Percentiles rank a stretch among this genome's conserved stretches.
These are phyloP conservation scores for Boeremia lycopersici DNA, from an alignment of 2,329 filamentous ascomycete genomes.

Conservation along the genomic window DNA sequence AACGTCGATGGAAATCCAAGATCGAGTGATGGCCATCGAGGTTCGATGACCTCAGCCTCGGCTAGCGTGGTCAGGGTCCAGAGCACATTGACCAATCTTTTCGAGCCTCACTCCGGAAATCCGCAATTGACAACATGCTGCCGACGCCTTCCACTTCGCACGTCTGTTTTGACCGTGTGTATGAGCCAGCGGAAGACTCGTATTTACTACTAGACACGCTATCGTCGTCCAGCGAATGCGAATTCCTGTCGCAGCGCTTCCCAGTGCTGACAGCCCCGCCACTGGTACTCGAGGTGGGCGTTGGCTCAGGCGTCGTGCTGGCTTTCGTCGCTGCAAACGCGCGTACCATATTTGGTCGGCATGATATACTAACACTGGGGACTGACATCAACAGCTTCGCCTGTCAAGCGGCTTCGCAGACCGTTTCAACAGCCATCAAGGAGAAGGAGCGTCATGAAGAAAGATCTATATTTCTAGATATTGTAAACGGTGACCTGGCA, in stretches of 20 bases:
- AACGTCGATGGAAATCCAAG: neutral
- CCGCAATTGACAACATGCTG: slow-evolving; percentile 65
- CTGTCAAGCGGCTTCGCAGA: slow-evolving; percentile 74
- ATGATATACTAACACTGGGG: slow-evolving; percentile 72
- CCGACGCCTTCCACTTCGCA: slow-evolving; percentile 94
- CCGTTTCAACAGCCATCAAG: slow-evolving; percentile 61
- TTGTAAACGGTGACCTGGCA: slow-evolving; percentile 73
- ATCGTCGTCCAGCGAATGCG: slow-evolving; percentile 70
- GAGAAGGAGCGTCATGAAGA: slow-evolving; percentile 30
- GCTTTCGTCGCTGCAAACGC: slow-evolving; percentile 84
- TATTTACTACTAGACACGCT: slow-evolving; percentile 93
- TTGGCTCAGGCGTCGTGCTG: slow-evolving; percentile 92
- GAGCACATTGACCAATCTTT: slow-evolving; percentile 27
- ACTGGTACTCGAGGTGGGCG: slow-evolving; percentile 83
- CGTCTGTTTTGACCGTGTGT: slow-evolving; percentile 84
- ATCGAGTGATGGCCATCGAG: slow-evolving; percentile 18
- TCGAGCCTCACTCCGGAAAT: slow-evolving; percentile 21
- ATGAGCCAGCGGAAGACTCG: slow-evolving; percentile 95
- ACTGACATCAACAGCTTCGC: slow-evolving; percentile 87
- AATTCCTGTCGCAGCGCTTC: slow-evolving; percentile 73
- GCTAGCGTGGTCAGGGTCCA: slow-evolving; percentile 27
- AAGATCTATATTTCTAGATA: slow-evolving; percentile 63
- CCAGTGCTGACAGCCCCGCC: slow-evolving; percentile 40
- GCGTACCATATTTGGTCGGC: slow-evolving; percentile 71
- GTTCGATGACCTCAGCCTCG: slow-evolving; percentile 36